These are phyloP conservation scores for Albifimbria verrucaria DNA, from an alignment of 2,329 filamentous ascomycete species.

Conservation along the genomic window DNA sequence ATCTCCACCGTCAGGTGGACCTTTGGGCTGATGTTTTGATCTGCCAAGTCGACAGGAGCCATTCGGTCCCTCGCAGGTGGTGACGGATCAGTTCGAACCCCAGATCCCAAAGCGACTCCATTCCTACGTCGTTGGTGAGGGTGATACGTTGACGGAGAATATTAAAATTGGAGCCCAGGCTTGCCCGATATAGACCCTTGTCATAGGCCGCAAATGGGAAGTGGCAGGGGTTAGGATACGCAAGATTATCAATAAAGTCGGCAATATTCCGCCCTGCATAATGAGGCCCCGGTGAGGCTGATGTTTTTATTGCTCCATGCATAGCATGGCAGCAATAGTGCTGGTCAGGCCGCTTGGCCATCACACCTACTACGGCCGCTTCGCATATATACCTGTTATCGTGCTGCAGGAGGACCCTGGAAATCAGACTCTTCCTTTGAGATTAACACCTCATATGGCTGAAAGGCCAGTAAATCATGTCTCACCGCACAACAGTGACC, in stretches of 20 bases:
- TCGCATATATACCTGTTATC: not conserved
- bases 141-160: constrained; percentile 1
- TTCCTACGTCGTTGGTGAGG: not conserved
- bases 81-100: not conserved
- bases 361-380: not conserved
- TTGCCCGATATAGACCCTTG: constrained; percentile 1
- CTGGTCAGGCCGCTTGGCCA: not conserved
- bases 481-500: too few relatives aligned
- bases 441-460: not conserved
- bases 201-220: not conserved
- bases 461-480: too few relatives aligned
- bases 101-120: not conserved
- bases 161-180: not conserved
- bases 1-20: not conserved
- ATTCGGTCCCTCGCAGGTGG: not conserved
- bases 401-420: not conserved
- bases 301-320: constrained; percentile 3
- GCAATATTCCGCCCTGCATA: constrained; percentile 2
- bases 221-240: not conserved
- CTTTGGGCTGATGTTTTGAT: not conserved
- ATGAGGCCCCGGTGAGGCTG: constrained; percentile 2
- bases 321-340: constrained; percentile 2
- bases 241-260: constrained; percentile 1
- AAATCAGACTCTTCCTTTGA: not conserved
- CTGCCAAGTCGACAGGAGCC: not conserved